Percentiles rank a stretch among this genome's conserved stretches.
These are phyloP conservation scores for Nicotiana tabacum DNA, from an alignment of 257 asterid species.

Conservation along the genomic window DNA sequence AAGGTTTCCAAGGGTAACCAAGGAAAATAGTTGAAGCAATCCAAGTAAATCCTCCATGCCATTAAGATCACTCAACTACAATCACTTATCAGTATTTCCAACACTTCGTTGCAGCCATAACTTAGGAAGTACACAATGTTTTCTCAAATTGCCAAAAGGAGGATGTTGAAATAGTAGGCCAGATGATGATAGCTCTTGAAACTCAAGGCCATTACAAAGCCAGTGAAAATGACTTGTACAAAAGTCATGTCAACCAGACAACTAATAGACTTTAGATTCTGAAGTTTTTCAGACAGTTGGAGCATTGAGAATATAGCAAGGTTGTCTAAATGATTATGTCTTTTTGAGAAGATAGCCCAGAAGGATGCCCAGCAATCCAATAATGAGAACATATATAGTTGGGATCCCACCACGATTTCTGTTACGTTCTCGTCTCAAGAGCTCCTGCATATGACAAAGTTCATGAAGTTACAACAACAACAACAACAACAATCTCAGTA, in stretches of 20 bases:
- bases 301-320: constrained; percentile 7
- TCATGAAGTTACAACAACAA: not conserved
- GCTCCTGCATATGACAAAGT: constrained; percentile 41
- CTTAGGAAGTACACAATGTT: not conserved
- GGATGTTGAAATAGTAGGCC: constrained; percentile 23
- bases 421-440: constrained; percentile 59
- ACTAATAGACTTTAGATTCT: constrained; percentile 35
- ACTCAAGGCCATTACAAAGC: constrained; percentile 36
- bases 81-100: not conserved
- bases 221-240: constrained; percentile 32
- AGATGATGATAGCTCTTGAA: constrained; percentile 39
- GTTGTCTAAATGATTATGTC: constrained; percentile 26
- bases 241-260: constrained; percentile 32
- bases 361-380: constrained; percentile 65
- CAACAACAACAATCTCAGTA: too few relatives aligned
- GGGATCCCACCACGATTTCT: constrained; percentile 59
- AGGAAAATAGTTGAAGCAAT: not conserved
- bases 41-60: not conserved
- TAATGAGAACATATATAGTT: constrained; percentile 49
- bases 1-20: not conserved
- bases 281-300: constrained; percentile 26
- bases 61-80: not conserved
- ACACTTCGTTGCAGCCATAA: not conserved
- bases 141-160: not conserved
- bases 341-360: constrained; percentile 78